Percentiles rank a stretch among this genome's conserved stretches.
Conservation (phyloP, 192 early-diverging fungal genomes). For the Coemansia sp. region DNA sequence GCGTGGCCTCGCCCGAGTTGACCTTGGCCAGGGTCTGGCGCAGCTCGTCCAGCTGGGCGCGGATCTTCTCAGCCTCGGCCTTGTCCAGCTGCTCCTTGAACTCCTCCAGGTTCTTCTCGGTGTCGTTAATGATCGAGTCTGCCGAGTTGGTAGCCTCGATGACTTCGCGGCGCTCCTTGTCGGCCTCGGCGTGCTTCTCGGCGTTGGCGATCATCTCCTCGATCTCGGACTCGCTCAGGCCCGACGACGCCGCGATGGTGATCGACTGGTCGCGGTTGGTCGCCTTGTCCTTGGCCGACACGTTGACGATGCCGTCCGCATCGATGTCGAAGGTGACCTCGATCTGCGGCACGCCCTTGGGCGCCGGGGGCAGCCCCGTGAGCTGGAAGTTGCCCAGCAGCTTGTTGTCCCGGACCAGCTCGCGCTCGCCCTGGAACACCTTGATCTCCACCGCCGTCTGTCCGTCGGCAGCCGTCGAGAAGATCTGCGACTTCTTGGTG, state of each 20-base stretch:
- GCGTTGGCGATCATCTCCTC: conserved; percentile 95
- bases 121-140: conserved; percentile 86
- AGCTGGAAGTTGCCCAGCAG: conserved; percentile 97
- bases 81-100: conserved; percentile 95
- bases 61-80: conserved; percentile 84
- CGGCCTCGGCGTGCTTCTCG: conserved; percentile 87
- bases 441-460: conserved; percentile 97
- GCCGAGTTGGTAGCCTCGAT: conserved; percentile 95
- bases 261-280: conserved; percentile 95
- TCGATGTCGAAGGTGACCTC: conserved; percentile 99
- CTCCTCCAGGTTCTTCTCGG: conserved; percentile 92
- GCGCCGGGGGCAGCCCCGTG: conserved; percentile 90
- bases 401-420: conserved; percentile 97
- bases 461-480: conserved; percentile 97
- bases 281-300: conserved; percentile 93
- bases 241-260: conserved; percentile 93
- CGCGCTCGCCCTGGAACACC: conserved; percentile 99
- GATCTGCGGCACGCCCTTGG: conserved; percentile 95
- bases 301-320: conserved; percentile 99
- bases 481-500: conserved; percentile 99
- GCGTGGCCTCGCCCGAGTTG: conserved; percentile 60
- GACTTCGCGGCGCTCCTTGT: conserved; percentile 86
- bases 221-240: conserved; percentile 90
- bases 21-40: conserved; percentile 74
- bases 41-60: conserved; percentile 74